These are phyloP conservation scores for Neurospora sp. DNA, from an alignment of 2,329 filamentous ascomycete genomes.

Conservation along the genomic window DNA sequence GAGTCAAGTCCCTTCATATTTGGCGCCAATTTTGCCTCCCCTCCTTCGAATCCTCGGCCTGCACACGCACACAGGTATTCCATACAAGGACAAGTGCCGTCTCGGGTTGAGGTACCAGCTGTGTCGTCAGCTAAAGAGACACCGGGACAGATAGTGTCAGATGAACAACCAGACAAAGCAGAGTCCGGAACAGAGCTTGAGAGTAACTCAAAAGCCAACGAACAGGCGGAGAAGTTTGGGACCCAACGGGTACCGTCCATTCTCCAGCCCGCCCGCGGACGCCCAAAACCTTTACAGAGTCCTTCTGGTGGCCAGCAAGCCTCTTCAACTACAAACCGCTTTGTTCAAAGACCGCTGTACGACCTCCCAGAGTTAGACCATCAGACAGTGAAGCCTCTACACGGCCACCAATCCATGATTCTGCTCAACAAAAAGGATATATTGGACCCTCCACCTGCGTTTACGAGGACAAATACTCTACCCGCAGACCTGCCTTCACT, in stretches of 20 bases:
- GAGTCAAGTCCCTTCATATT: background rate
- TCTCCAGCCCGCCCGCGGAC: constrained; percentile 21
- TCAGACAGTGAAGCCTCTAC: constrained; percentile 10
- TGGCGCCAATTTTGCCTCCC: background rate
- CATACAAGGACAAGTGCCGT: constrained; percentile 13
- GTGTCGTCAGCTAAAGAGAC: constrained; percentile 11
- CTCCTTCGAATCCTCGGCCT: background rate
- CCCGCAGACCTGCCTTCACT: constrained; percentile 16
- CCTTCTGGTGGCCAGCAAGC: constrained; percentile 7
- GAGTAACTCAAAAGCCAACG: constrained; percentile 2
- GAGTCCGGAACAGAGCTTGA: constrained; percentile 1
- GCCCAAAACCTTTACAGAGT: constrained; percentile 8
- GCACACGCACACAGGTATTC: background rate
- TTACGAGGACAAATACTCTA: constrained; percentile 17
- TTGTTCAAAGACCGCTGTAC: constrained; percentile 12
- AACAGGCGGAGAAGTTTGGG: background rate
- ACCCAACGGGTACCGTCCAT: constrained; percentile 20
- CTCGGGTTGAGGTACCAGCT: constrained; percentile 18
- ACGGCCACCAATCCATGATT: constrained; percentile 2
- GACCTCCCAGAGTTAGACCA: constrained; percentile 11
- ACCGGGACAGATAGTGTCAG: constrained; percentile 2
- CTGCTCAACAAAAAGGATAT: background rate
- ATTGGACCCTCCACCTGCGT: background rate
- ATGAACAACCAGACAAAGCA: background rate
- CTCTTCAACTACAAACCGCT: constrained; percentile 6